Percentiles rank a stretch among this genome's conserved stretches.
These are phyloP conservation scores for Russula compacta DNA, from an alignment of 768 basidiomycete species.

Conservation along the genomic window DNA sequence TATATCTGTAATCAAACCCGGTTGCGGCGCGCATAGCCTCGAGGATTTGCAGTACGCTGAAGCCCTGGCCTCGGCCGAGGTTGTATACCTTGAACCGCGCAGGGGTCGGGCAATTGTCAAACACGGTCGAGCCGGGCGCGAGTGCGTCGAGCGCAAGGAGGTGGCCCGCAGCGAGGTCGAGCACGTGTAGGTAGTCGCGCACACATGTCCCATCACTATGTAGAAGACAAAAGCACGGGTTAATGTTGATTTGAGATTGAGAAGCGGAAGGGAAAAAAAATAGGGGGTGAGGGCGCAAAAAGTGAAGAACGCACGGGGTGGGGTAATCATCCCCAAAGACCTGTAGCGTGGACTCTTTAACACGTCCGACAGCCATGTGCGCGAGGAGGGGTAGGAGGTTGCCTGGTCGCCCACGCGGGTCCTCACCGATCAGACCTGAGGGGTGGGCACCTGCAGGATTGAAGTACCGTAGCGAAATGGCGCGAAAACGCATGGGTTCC, in stretches of 20 bases:
- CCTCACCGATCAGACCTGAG: slow-evolving; percentile 91
- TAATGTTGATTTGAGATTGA: not conserved
- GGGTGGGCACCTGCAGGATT: slow-evolving; percentile 99
- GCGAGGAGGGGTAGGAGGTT: slow-evolving; percentile 91
- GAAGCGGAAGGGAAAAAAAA: too few relatives aligned
- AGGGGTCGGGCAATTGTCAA: slow-evolving; percentile 42
- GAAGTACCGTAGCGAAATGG: slow-evolving; percentile 91
- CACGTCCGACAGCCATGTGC: slow-evolving; percentile 88
- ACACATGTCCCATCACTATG: slow-evolving; percentile 91
- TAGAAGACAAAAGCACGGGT: not conserved
- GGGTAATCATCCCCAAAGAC: slow-evolving; percentile 98
- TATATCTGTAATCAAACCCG: slow-evolving; percentile 79
- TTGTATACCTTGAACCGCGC: slow-evolving; percentile 90
- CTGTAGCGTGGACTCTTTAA: slow-evolving; percentile 48
- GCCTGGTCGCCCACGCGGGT: slow-evolving; percentile 90
- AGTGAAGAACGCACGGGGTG: slow-evolving; percentile 51
- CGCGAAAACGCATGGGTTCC: slow-evolving; percentile 62
- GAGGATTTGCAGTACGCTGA: slow-evolving; percentile 89
- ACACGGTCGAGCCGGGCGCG: slow-evolving; percentile 47
- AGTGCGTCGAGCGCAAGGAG: slow-evolving; percentile 85
- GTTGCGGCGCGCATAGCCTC: slow-evolving; percentile 92
- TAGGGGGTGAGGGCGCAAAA: not conserved
- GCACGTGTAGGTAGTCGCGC: slow-evolving; percentile 89
- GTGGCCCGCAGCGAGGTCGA: slow-evolving; percentile 94
- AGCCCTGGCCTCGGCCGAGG: slow-evolving; percentile 86